Conservation (phyloP, 306 rosid genomes). For the Medicago arabica region DNA sequence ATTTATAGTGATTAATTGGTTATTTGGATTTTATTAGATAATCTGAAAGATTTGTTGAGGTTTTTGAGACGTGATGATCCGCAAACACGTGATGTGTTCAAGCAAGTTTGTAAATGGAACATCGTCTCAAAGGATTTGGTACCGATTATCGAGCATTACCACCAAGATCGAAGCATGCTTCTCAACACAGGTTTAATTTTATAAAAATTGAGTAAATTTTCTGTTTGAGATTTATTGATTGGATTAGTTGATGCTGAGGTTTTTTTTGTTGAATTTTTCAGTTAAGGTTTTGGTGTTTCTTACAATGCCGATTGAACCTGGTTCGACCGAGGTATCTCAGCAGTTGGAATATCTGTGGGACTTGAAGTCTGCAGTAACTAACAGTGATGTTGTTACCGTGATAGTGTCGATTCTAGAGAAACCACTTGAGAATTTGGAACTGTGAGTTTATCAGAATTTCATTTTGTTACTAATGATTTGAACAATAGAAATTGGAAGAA, state of each 20-base stretch:
- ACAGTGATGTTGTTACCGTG: conserved; percentile 63
- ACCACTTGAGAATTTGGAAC: conserved; percentile 88
- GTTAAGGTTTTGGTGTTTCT: conserved; percentile 94
- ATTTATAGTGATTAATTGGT: background rate
- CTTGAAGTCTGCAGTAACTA: conserved; percentile 72
- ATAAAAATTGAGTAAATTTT: background rate
- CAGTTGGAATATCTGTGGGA: conserved; percentile 89
- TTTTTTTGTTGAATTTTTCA: conserved; percentile 26
- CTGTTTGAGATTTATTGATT: conserved; percentile 19
- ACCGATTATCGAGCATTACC: conserved; percentile 73
- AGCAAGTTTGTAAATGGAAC: conserved; percentile 92
- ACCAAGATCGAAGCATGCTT: conserved; percentile 72
- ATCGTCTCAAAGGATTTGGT: conserved; percentile 72
- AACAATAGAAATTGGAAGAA: background rate
- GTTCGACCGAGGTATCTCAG: conserved; percentile 71
- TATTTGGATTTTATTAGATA: conserved; percentile 54
- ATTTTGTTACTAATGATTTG: conserved; percentile 14
- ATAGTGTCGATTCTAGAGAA: conserved; percentile 74
- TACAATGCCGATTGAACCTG: conserved; percentile 87
- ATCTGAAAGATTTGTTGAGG: conserved; percentile 88
- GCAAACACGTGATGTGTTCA: conserved; percentile 79
- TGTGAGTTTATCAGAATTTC: conserved; percentile 55
- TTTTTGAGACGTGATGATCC: conserved; percentile 95
- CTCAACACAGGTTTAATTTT: conserved; percentile 58
- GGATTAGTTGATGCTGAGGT: background rate